Conservation (phyloP, 495 filamentous ascomycete genomes). For the Talaromyces liani region DNA sequence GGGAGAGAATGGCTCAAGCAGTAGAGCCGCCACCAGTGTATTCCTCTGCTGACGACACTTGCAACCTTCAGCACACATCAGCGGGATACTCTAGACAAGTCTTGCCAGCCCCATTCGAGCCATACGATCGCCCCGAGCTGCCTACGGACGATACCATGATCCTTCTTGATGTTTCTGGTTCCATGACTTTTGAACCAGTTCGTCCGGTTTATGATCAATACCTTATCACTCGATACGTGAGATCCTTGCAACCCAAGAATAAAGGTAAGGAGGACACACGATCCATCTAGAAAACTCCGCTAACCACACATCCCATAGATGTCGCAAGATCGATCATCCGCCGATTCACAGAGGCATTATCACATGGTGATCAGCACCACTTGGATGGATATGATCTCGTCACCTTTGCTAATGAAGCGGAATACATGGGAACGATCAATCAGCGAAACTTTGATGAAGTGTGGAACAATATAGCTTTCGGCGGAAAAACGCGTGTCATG, state of each 20-base stretch:
- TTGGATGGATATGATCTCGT: conserved; percentile 32
- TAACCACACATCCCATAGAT: conserved; percentile 18
- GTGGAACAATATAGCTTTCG: conserved; percentile 28
- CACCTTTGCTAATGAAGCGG: conserved; percentile 30
- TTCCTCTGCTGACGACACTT: conserved; percentile 31
- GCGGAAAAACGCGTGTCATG: conserved; percentile 37
- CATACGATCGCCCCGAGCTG: conserved; percentile 25
- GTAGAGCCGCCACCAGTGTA: conserved; percentile 32
- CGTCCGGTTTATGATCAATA: conserved; percentile 35
- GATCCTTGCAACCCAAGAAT: conserved; percentile 36
- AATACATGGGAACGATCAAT: conserved; percentile 31
- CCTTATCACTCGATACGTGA: conserved; percentile 29
- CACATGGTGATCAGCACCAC: conserved; percentile 31
- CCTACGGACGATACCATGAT: conserved; percentile 40
- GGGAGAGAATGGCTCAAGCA: conserved; percentile 31
- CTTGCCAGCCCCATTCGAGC: conserved; percentile 26
- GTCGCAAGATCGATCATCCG: conserved; percentile 35
- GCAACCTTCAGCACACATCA: conserved; percentile 29
- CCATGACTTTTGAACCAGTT: conserved; percentile 37
- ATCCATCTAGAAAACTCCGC: background rate
- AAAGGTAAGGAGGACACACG: conserved; percentile 22
- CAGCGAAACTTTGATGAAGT: conserved; percentile 27
- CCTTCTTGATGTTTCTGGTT: conserved; percentile 36
- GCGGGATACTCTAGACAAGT: conserved; percentile 38
- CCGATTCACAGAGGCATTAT: conserved; percentile 37